Percentiles rank a stretch among this genome's conserved stretches.
Conservation (phyloP, 2,329 filamentous ascomycete species). For the Bipolaris oryzae region DNA sequence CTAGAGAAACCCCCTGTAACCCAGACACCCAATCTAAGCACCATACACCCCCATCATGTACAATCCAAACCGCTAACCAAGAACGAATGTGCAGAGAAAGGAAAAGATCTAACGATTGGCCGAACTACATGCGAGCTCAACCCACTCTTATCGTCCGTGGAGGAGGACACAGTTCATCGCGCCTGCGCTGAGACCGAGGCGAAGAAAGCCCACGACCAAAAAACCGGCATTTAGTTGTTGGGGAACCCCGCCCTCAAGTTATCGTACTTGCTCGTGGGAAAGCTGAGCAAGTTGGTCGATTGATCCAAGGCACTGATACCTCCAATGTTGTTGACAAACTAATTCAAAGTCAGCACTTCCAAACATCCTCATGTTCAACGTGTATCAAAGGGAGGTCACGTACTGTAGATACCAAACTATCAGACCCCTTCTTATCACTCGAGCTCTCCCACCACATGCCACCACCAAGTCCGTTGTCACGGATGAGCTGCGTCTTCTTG, state of each 20-base stretch:
- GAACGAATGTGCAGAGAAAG: neutral
- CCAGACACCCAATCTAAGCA: neutral
- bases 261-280: slow-evolving; percentile 72
- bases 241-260: slow-evolving; percentile 57
- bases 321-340: slow-evolving; percentile 62
- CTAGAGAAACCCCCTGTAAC: neutral
- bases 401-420: slow-evolving; percentile 43
- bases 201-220: neutral
- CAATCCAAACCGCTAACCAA: neutral
- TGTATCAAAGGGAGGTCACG: neutral
- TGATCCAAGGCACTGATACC: slow-evolving; percentile 58
- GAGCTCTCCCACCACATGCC: slow-evolving; percentile 50
- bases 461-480: slow-evolving; percentile 39
- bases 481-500: slow-evolving; percentile 37
- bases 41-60: neutral
- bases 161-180: neutral
- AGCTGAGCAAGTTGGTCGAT: slow-evolving; percentile 65
- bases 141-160: too few relatives aligned
- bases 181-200: neutral
- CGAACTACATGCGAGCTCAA: too few relatives aligned
- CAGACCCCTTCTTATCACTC: slow-evolving; percentile 39
- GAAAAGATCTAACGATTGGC: neutral
- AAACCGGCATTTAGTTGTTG: slow-evolving; percentile 18
- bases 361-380: too few relatives aligned
- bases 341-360: slow-evolving; percentile 6